Percentiles rank a stretch among this genome's conserved stretches.
phyloP scores from a whole-genome alignment of 768 basidiomycete genomes.

The Trametes cinnabarina region DNA sequence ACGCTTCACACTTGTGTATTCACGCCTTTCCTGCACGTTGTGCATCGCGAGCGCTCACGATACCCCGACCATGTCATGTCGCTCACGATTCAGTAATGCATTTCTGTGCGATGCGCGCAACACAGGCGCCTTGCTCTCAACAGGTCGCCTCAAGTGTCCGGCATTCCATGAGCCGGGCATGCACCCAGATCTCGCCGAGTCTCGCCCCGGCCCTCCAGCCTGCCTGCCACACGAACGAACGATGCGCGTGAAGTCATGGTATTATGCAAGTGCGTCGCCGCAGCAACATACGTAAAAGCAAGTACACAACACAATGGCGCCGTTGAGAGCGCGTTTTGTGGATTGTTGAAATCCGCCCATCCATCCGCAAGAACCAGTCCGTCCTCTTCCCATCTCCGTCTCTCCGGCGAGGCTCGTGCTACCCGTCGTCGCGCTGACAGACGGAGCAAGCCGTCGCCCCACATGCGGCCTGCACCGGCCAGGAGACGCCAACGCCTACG shows the following conservation, averaged over 20 bases:
- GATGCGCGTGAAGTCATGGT: background rate
- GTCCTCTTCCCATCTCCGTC: background rate
- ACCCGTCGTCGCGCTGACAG: background rate
- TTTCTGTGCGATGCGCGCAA: too few relatives aligned
- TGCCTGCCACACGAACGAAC: too few relatives aligned
- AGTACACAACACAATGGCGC: constrained; percentile 13
- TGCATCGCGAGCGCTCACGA: too few relatives aligned
- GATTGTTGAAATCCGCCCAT: constrained; percentile 79
- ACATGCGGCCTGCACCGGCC: background rate
- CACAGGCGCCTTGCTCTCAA: too few relatives aligned
- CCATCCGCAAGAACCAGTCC: constrained; percentile 8
- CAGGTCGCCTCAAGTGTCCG: too few relatives aligned
- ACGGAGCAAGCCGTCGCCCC: background rate
- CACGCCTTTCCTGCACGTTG: too few relatives aligned
- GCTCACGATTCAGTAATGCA: too few relatives aligned
- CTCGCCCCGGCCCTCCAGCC: too few relatives aligned
- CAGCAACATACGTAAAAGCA: constrained; percentile 9
- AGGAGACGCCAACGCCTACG: background rate
- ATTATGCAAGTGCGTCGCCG: constrained; percentile 2
- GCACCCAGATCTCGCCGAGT: too few relatives aligned
- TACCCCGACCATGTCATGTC: too few relatives aligned
- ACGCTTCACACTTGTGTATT: too few relatives aligned
- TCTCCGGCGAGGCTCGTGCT: background rate
- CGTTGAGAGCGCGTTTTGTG: constrained; percentile 32
- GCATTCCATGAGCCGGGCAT: too few relatives aligned